Evolutionary conservation across 495 filamentous ascomycete genomes (phyloP).

Genomic region (Parmelia sp.): DNA sequence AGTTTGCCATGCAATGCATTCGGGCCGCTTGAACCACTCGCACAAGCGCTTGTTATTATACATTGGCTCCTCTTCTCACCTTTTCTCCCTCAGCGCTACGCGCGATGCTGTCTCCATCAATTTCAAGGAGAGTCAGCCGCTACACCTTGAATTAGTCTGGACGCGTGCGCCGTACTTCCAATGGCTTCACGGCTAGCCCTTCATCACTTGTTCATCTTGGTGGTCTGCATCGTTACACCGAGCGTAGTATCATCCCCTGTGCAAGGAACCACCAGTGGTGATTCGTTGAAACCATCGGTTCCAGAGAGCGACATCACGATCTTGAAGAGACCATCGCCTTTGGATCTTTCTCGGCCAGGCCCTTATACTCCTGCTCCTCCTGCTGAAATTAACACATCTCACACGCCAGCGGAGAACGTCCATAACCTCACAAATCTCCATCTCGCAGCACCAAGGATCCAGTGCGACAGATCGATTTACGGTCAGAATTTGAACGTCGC

Average conservation of each 20-base stretch:
- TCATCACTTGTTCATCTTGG: not conserved
- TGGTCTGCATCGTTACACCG: not conserved
- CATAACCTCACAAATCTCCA: not conserved
- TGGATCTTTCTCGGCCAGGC: not conserved
- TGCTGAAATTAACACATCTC: not conserved
- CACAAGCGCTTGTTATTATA: not conserved
- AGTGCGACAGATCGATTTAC: not conserved
- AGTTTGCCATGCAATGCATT: not conserved
- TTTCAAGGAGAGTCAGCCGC: not conserved
- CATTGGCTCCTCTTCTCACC: not conserved
- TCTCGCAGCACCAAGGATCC: not conserved
- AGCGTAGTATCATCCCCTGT: not conserved
- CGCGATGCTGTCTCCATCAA: not conserved
- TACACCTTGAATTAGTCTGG: not conserved
- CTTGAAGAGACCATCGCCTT: not conserved
- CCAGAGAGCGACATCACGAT: not conserved
- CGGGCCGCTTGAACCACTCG: not conserved
- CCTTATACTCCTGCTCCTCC: not conserved
- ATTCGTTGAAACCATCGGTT: not conserved
- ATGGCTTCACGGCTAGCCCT: not conserved
- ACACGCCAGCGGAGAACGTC: not conserved
- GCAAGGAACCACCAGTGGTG: not conserved
- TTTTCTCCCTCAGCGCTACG: not conserved
- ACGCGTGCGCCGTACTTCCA: not conserved
- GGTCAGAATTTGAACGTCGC: not conserved